phyloP scores from a whole-genome alignment of 345 rosid species.

The Rhizophora apiculata region DNA sequence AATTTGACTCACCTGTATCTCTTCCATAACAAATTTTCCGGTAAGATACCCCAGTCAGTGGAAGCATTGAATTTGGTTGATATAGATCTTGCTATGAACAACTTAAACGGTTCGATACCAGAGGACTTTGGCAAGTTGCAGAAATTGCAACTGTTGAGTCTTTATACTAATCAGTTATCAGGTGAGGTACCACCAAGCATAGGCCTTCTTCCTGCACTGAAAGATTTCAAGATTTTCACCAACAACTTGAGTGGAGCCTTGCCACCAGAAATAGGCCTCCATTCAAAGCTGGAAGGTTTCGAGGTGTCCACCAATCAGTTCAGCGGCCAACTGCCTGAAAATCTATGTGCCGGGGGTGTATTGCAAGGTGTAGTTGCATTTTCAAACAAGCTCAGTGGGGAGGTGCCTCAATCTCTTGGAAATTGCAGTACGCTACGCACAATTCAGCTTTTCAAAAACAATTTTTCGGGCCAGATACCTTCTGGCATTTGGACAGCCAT shows the following conservation, averaged over 20 bases:
- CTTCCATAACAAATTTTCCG: slow-evolving; percentile 45
- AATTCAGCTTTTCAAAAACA: slow-evolving; percentile 63
- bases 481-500: slow-evolving; percentile 53
- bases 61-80: slow-evolving; percentile 54
- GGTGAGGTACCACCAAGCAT: slow-evolving; percentile 63
- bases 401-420: slow-evolving; percentile 62
- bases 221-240: slow-evolving; percentile 34
- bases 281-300: slow-evolving; percentile 56
- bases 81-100: slow-evolving; percentile 66
- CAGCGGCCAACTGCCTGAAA: slow-evolving; percentile 62
- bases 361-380: slow-evolving; percentile 58
- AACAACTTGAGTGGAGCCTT: slow-evolving; percentile 63
- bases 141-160: slow-evolving; percentile 53
- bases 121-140: slow-evolving; percentile 65
- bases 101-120: slow-evolving; percentile 69
- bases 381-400: slow-evolving; percentile 61
- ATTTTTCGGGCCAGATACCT: slow-evolving; percentile 78
- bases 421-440: slow-evolving; percentile 49
- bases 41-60: slow-evolving; percentile 49
- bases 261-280: slow-evolving; percentile 64
- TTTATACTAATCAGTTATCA: slow-evolving; percentile 57
- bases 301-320: slow-evolving; percentile 61
- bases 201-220: slow-evolving; percentile 48
- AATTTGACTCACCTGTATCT: slow-evolving; percentile 45
- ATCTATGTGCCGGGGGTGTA: slow-evolving; percentile 61